These are phyloP conservation scores for Juncus inflexus DNA, from an alignment of 176 grass and related monocot genomes.

Conservation along the genomic window DNA sequence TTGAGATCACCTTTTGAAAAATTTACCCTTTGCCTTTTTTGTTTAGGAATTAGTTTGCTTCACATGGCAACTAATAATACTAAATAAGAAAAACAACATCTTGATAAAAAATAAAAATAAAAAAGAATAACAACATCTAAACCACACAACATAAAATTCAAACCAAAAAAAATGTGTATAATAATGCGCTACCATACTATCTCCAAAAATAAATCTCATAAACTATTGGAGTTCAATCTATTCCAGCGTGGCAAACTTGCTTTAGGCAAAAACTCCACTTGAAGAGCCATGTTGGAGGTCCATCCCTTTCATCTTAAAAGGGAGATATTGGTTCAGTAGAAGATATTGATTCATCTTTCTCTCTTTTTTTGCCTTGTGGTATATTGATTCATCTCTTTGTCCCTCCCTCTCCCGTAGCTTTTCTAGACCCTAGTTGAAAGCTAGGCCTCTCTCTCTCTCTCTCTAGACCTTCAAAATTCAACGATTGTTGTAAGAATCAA, in stretches of 20 bases:
- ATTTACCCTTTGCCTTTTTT: constrained; percentile 12
- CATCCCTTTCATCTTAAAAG: constrained; percentile 57
- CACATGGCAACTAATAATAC: constrained; percentile 21
- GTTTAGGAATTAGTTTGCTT: constrained; percentile 13
- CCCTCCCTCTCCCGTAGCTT: no score
- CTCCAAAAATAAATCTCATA: constrained; percentile 17
- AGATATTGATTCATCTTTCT: constrained; percentile 8
- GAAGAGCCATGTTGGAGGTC: constrained; percentile 41
- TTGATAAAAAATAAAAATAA: no score
- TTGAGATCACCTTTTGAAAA: constrained; percentile 22
- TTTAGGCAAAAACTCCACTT: background rate
- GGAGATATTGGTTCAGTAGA: constrained; percentile 25
- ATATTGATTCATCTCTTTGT: constrained; percentile 24
- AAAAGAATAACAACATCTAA: constrained; percentile 5
- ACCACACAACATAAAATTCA: constrained; percentile 13
- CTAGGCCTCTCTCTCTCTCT: constrained; percentile 30
- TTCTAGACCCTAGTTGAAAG: no score
- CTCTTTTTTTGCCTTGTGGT: background rate
- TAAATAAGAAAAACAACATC: background rate
- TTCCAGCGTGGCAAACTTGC: constrained; percentile 18
- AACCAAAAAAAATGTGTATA: background rate
- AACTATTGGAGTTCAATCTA: constrained; percentile 13
- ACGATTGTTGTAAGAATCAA: constrained; percentile 23
- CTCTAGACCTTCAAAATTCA: background rate
- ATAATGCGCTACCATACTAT: background rate